Percentiles rank a stretch among this genome's conserved stretches.
Conservation (phyloP, 1,284 basidiomycete species). For the Coniophora puteana region DNA sequence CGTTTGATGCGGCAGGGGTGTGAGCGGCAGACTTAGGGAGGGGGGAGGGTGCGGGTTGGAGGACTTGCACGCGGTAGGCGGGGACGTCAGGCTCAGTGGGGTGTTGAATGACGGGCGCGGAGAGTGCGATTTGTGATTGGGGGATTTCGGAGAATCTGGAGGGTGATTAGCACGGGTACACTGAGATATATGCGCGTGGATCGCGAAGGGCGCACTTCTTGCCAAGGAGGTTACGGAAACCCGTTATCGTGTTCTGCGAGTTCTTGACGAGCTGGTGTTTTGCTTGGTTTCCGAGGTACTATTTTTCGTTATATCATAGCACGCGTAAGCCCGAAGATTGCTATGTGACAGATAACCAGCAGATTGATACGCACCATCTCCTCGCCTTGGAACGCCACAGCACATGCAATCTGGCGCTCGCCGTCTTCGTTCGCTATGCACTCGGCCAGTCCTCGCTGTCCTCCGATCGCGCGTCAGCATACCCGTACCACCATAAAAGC, state of each 20-base stretch:
- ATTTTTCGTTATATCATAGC: conserved; percentile 13
- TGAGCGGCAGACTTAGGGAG: conserved; percentile 46
- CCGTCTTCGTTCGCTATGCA: conserved; percentile 99
- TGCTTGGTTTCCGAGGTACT: conserved; percentile 98
- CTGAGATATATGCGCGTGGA: neutral
- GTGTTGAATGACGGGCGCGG: conserved; percentile 73
- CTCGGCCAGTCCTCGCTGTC: conserved; percentile 82
- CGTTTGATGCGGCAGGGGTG: conserved; percentile 67
- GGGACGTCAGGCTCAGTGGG: conserved; percentile 71
- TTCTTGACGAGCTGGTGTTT: conserved; percentile 96
- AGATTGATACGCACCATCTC: conserved; percentile 62
- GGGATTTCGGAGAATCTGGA: conserved; percentile 71
- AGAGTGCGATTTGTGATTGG: conserved; percentile 47
- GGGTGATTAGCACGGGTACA: neutral
- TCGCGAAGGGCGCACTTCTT: conserved; percentile 60
- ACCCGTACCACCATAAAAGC: no score
- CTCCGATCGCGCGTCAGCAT: conserved; percentile 5
- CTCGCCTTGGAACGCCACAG: conserved; percentile 88
- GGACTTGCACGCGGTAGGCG: conserved; percentile 83
- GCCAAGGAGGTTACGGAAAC: conserved; percentile 92
- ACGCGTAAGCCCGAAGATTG: conserved; percentile 6
- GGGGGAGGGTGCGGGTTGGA: conserved; percentile 69
- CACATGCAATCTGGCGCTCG: conserved; percentile 96
- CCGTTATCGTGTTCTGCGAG: conserved; percentile 89
- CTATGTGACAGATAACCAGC: conserved; percentile 1